Evolutionary conservation across 176 grass and related monocot genomes (phyloP), one percentile per base, ranked within the genome.

Genomic region (Triticum timopheevii): DNA sequence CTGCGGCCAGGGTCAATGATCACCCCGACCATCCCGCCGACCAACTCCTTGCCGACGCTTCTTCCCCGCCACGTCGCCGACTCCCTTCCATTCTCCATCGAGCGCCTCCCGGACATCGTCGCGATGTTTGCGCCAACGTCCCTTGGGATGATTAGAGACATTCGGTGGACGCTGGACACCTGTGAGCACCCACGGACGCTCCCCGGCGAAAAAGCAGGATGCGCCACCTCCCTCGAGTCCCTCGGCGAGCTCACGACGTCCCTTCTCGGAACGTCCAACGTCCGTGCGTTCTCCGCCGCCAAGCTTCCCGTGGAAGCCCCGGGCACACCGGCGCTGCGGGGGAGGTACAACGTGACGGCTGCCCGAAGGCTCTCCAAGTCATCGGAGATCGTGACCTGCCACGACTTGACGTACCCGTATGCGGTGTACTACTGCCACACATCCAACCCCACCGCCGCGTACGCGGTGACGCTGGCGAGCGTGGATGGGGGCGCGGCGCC

Each of bases 381-480:
- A 3, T 11, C 11, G 13, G 30, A 31, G 17, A 23, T 52, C 27
- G 54, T 80, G 65, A 66, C 81, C 5, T 89, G 87, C 87, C 87
- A 89, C 27, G 30, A 36, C 19, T 13, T 73, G 28, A 22, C 2
- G 10, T 80, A 80, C 65, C 25, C 65, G 13, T 84, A 84, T 13
- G 66, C 66, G 45, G 81, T 89, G 52, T 89, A 65, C 66, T 84
- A 64, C 65, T 89, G 87, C 87, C 87, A 89, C 76, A 34, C 87
- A 27, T 24, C 65, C 65, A 56, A 19, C 31, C 19, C 64, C 16
- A 36, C 74, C 3, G 24, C n/a, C 13, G 76, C 36, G 0, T 89
- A 89, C 66, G 13, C 50, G 5, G 81, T 89, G 50, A 27, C n/a
- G 9, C 13, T 89, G 65, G 27, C 4, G 7, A 76, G 66, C 2